Evolutionary conservation across 371 early-diverging fungal species (phyloP).

Genomic region (Mucor plumbeus): DNA sequence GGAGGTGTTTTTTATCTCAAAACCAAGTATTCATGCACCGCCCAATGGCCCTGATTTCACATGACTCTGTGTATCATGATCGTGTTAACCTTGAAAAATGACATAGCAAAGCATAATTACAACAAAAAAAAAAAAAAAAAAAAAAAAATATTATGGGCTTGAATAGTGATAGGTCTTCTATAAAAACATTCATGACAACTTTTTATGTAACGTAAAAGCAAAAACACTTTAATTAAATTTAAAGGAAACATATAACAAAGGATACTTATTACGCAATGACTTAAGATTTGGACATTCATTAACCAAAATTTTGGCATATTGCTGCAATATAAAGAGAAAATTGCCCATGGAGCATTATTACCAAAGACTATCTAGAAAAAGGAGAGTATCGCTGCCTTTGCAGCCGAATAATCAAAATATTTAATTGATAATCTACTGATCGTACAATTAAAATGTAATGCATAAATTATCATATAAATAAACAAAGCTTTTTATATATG

Average conservation of each 20-base stretch:
- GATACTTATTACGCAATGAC: no score
- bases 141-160: background rate
- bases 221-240: no score
- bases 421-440: background rate
- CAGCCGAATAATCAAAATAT: background rate
- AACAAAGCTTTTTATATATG: background rate
- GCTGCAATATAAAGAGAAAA: no score
- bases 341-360: no score
- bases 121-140: no score
- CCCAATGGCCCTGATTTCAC: conserved; percentile 4
- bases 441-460: background rate
- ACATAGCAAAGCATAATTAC: background rate
- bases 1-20: background rate
- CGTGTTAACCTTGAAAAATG: background rate
- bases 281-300: no score
- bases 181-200: no score
- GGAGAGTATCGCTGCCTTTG: background rate
- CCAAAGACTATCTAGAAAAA: background rate
- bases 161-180: background rate
- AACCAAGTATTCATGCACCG: background rate
- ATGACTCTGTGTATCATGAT: conserved; percentile 4
- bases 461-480: background rate
- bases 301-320: no score
- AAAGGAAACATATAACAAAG: no score
- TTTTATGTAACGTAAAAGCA: no score